Percentiles rank a stretch among this genome's conserved stretches.
Conservation (phyloP, 2,329 filamentous ascomycete genomes). For the Diplodia corticola region DNA sequence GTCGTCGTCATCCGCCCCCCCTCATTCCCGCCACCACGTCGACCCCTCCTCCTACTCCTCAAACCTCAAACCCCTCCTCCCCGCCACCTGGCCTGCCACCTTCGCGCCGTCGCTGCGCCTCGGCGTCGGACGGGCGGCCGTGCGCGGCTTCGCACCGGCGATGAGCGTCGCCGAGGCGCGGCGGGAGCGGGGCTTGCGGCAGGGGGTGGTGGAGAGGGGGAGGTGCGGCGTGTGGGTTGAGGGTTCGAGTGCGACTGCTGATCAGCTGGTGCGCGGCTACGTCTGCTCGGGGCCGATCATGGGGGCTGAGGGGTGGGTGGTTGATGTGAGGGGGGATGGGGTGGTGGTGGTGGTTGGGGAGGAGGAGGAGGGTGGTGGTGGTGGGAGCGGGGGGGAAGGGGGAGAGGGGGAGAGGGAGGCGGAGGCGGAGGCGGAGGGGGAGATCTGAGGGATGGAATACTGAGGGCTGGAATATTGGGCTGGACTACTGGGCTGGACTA, state of each 20-base stretch:
- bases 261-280: too few species aligned
- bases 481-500: too few species aligned
- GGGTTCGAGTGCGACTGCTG: too few species aligned
- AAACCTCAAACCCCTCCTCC: neutral
- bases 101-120: neutral
- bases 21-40: too few species aligned
- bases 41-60: too few species aligned
- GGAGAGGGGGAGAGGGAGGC: neutral
- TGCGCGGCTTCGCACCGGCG: neutral
- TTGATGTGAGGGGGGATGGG: neutral
- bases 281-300: too few species aligned
- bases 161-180: constrained; percentile 1
- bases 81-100: neutral
- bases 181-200: neutral
- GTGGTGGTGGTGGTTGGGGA: neutral
- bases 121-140: neutral
- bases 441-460: too few species aligned
- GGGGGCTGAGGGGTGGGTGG: neutral
- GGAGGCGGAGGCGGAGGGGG: neutral
- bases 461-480: too few species aligned
- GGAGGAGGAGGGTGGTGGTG: neutral
- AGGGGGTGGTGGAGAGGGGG: neutral
- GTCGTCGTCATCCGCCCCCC: constrained; percentile 10
- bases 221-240: neutral
- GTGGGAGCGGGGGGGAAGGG: neutral